Evolutionary conservation across 225 moss, liverwort and hornwort species (phyloP).

Genomic region (Pleurozium schreberi): DNA sequence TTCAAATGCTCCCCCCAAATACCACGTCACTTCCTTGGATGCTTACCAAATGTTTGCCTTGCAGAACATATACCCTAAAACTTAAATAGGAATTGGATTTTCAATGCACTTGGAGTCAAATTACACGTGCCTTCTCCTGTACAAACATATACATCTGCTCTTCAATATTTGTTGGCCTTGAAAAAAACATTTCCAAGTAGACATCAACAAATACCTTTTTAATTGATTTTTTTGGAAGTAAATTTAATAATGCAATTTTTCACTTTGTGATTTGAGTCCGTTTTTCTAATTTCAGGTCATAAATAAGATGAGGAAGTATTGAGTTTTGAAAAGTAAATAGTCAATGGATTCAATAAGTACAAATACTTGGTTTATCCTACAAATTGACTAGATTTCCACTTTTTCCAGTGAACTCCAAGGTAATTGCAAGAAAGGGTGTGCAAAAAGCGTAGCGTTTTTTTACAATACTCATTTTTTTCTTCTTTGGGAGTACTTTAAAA

Average conservation of each 20-base stretch:
- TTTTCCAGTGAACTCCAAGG: neutral
- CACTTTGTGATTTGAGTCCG: neutral
- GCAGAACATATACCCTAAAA: neutral
- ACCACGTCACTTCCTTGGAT: neutral
- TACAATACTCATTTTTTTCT: too few species aligned
- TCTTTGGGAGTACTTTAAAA: too few species aligned
- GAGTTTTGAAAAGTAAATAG: neutral
- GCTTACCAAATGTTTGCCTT: neutral
- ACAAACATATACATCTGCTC: neutral
- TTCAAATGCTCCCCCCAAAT: neutral
- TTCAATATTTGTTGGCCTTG: neutral
- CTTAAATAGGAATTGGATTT: neutral
- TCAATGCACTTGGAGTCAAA: neutral
- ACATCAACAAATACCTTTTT: accelerated
- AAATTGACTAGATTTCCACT: neutral
- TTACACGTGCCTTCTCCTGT: neutral
- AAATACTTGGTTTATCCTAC: neutral
- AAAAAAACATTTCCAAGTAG: neutral
- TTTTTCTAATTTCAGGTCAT: neutral
- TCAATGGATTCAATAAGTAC: neutral
- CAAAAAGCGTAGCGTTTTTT: too few species aligned
- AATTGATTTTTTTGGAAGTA: neutral
- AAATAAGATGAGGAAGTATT: neutral
- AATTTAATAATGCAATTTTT: neutral
- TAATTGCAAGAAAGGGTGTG: too few species aligned